Base-by-base conservation (phyloP, 169 alveolate genomes). In the Haemoproteus tartakovskyi region DNA sequence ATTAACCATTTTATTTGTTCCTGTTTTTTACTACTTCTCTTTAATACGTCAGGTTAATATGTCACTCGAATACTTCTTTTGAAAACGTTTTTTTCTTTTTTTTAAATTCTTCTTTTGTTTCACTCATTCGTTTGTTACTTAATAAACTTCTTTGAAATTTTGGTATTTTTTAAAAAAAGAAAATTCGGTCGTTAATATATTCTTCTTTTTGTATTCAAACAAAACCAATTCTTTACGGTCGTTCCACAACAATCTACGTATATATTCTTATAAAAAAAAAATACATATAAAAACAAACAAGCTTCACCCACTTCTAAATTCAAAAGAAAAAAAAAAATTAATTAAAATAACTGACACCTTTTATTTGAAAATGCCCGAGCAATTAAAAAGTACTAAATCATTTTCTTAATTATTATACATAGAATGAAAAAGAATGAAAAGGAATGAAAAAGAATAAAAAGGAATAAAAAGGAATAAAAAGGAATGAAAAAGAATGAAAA, bases 11-110 rank as follows among this genome's bases (percentile, higher is more conserved):
- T n/a, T n/a, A n/a, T n/a, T n/a, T n/a, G n/a, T n/a, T n/a, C n/a
- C n/a, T n/a, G n/a, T n/a, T n/a, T n/a, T n/a, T n/a, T n/a, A n/a
- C n/a, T n/a, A n/a, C n/a, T n/a, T n/a, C n/a, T n/a, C 16, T 60
- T 51, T 11, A 37, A 18, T 14, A 67, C 24, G 48, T 67, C 82
- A 51, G 41, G 19, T 30, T 41, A 59, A 22, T 51, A 38, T 67
- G 82, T 12, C 22, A 64, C 60, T 3, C 60, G 60, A 64, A 67
- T 67, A 22, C 12, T 21, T 60, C n/a, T n/a, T n/a, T n/a, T n/a
- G n/a, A n/a, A n/a, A n/a, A n/a, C n/a, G n/a, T n/a, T 47, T n/a
- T 21, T 18, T 8, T 14, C 26, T 38, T 8, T 3, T 18, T 14
- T 12, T 38, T 59, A 12, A 22, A 26, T 59, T 59, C 27, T 8